phyloP scores from a whole-genome alignment of 495 filamentous ascomycete genomes.

The Hypoxylon subgilvum region DNA sequence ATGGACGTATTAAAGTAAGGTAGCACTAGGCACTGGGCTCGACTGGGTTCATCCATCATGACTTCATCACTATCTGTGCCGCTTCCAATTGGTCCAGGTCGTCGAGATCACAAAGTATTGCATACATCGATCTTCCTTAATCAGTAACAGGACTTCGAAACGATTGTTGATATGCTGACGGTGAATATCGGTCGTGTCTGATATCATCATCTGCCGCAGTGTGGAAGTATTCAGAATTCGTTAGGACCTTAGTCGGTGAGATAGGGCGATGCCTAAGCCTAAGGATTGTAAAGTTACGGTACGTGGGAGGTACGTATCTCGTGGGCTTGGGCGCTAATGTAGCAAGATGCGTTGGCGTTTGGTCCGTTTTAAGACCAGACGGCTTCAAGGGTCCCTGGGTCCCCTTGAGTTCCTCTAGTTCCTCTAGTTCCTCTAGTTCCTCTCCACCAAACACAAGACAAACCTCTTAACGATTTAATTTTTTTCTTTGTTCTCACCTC shows the following conservation, averaged over 20 bases:
- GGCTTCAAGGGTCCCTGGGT: slow-evolving; percentile 34
- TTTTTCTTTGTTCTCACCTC: slow-evolving; percentile 6
- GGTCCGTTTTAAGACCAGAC: slow-evolving; percentile 19
- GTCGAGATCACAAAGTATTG: slow-evolving; percentile 7
- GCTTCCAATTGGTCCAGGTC: slow-evolving; percentile 17
- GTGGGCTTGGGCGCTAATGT: slow-evolving; percentile 35
- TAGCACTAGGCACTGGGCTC: slow-evolving; percentile 3
- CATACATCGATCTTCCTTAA: slow-evolving; percentile 8
- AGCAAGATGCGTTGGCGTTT: slow-evolving; percentile 37
- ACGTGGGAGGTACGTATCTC: slow-evolving; percentile 28
- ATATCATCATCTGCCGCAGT: too few species aligned
- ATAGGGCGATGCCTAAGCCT: slow-evolving; percentile 13
- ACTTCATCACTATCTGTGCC: slow-evolving; percentile 20
- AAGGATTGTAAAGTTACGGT: slow-evolving; percentile 2
- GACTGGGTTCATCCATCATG: slow-evolving; percentile 13
- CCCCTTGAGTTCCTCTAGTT: slow-evolving; percentile 18
- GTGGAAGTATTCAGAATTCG: slow-evolving; percentile 6
- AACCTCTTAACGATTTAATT: slow-evolving; percentile 26
- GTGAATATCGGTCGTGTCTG: too few species aligned
- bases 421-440: too few species aligned
- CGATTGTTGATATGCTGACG: too few species aligned
- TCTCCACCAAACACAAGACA: not conserved
- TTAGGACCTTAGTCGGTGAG: slow-evolving; percentile 5
- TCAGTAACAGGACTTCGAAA: not conserved
- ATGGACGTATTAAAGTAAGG: not conserved